phyloP scores from a whole-genome alignment of 345 rosid genomes.

The Lagerstroemia speciosa region DNA sequence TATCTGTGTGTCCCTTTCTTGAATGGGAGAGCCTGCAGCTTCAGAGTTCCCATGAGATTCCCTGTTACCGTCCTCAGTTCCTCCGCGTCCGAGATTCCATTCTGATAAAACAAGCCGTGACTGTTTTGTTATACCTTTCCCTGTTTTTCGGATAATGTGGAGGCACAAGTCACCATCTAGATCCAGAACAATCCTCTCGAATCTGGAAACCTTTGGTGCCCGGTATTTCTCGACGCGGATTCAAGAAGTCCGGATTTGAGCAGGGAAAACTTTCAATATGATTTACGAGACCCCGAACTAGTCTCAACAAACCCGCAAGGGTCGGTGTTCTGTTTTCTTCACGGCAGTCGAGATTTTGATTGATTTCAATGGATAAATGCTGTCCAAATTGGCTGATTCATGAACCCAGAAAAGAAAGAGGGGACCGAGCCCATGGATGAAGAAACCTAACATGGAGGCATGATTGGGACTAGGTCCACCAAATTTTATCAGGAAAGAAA shows the following conservation, averaged over 20 bases:
- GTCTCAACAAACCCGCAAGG: too few relatives aligned
- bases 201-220: neutral
- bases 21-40: neutral
- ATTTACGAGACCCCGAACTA: too few relatives aligned
- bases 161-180: neutral
- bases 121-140: neutral
- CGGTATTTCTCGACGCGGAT: neutral
- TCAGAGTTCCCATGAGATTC: too few relatives aligned
- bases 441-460: constrained; percentile 14
- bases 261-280: too few relatives aligned
- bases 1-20: neutral
- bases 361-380: neutral
- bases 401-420: neutral
- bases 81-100: neutral
- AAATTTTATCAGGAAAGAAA: neutral
- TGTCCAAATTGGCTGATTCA: neutral
- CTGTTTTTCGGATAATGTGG: neutral
- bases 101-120: neutral
- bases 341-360: neutral
- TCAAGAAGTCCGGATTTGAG: neutral
- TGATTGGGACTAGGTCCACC: constrained; percentile 14
- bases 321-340: too few relatives aligned
- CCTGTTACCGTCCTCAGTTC: neutral
- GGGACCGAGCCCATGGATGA: neutral
- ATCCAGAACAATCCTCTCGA: neutral